Evolutionary conservation across 1,139 yeast genomes (phyloP), one percentile per base, ranked within the genome.

Genomic region (Hemisphaericaspora xylanilytica): DNA sequence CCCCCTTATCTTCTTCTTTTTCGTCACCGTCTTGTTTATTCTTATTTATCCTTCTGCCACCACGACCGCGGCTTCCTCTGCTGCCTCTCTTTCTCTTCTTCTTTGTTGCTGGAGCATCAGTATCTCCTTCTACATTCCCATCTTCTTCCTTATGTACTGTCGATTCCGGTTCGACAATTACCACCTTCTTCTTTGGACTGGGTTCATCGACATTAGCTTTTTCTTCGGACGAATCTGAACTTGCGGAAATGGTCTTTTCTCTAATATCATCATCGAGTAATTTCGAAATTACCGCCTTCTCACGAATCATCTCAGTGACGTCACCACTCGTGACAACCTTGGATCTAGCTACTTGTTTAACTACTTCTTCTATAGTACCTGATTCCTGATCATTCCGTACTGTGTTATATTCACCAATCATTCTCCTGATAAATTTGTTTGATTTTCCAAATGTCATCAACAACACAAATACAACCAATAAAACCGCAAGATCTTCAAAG

Each of bases 41-140:
- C 56, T 73, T 76, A 48, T 74, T 76, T 41, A 70, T 70, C 49
- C 76, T 78, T 48, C 78, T 63, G 2, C 68, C 70, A 10, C 71
- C 67, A 37, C 76, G 49, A 6, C 96, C 97, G 43, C 97, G 70
- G 10, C 84, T 72, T 4, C 97, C 97, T 44, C 97, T 71, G 11
- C 84, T 72, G 4, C 97, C 97, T 52, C 97, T 75, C 56, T 86
- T 89, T 17, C 97, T 70, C 54, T 76, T 82, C 59, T 63, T 66
- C 44, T 65, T 63, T 0, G 56, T 48, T 0, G 41, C 33, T 9
- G 46, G 42, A 21, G 46, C 52, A 9, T 36, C 32, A 4, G 21
- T n/a, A 4, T 26, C 34, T 3, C 35, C 38, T 13, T 32, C 43
- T 3, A 38, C 40, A 8, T 36, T 33, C 9, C 31, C 38, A 8